Conservation (phyloP, 768 basidiomycete species). For the Tricholoma terreum region DNA sequence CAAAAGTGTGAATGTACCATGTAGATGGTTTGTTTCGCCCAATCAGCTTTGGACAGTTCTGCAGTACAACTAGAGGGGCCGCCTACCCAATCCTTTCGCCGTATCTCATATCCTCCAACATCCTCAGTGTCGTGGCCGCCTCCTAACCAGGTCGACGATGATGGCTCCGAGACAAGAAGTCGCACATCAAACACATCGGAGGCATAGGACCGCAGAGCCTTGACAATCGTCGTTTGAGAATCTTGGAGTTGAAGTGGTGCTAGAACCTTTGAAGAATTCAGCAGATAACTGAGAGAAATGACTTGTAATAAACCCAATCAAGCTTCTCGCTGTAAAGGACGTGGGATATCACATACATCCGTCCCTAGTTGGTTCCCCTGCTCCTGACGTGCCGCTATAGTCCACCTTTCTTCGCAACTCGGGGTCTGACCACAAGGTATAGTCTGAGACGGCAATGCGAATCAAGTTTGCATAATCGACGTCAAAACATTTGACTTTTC, state of each 20-base stretch:
- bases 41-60: conserved; percentile 38
- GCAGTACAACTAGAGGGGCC: conserved; percentile 18
- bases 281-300: conserved; percentile 55
- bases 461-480: conserved; percentile 51
- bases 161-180: conserved; percentile 49
- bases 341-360: conserved; percentile 41
- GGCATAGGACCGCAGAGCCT: conserved; percentile 53
- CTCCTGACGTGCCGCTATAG: conserved; percentile 18
- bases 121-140: conserved; percentile 20
- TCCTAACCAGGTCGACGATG: conserved; percentile 33
- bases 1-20: conserved; percentile 43
- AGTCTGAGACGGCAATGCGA: conserved; percentile 65
- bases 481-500: conserved; percentile 22
- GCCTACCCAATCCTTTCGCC: conserved; percentile 46
- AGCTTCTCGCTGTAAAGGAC: conserved; percentile 6
- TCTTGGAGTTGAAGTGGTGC: conserved; percentile 24
- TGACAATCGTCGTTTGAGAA: conserved; percentile 50
- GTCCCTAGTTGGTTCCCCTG: conserved; percentile 11
- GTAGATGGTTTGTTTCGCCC: conserved; percentile 67
- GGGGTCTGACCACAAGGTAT: conserved; percentile 62
- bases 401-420: conserved; percentile 52
- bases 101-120: conserved; percentile 62
- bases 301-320: conserved; percentile 36
- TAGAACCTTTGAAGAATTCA: conserved; percentile 37
- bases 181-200: conserved; percentile 53